Base-by-base conservation (phyloP, 1,284 basidiomycete species). In the Apiotrichum porosum region DNA sequence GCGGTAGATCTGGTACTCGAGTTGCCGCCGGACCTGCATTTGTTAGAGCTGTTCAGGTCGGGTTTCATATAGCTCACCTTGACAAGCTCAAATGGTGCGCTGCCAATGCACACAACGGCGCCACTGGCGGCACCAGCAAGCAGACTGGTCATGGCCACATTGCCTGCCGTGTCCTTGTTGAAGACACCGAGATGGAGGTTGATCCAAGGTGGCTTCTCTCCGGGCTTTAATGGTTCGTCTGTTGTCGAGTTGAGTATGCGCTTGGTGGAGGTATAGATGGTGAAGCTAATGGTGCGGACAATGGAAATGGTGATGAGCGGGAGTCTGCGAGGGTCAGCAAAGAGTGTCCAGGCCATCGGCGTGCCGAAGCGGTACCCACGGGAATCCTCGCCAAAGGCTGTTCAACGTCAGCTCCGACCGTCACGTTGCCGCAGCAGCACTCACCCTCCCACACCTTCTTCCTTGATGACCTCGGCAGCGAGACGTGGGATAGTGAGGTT, bases 241-340 rank as follows among this genome's bases (percentile, higher is more conserved):
- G 57, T 57, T 9, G 42, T 38, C n/a, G 62, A 51, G 45, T 83
- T 82, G 60, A 88, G 84, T 57, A 81, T 79, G 54, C 88, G 83
- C 75, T 93, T 95, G 43, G 89, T 92, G 39, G 83, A 79, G 44
- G 84, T 88, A 72, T 95, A 97, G 61, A 97, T 94, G 14, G 88
- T 92, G 73, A 97, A 95, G 40, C 89, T 93, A 24, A 68, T 87
- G 78, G 79, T 76, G 80, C 93, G 86, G 65, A 97, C 93, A 66
- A 94, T 92, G 6, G 91, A 93, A 62, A 98, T 97, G 8, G 94
- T 97, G 73, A 94, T 81, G 46, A 97, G 80, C 26, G 94, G 94
- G 61, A 97, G 90, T 80, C 88, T 69, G 49, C 14, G 9, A 33
- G 32, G 32, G 32, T 33, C 14, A 33, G 13, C 26, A 33, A n/a